Base-by-base conservation (phyloP, 768 basidiomycete species). In the Lanmaoa pseudosensibilis region DNA sequence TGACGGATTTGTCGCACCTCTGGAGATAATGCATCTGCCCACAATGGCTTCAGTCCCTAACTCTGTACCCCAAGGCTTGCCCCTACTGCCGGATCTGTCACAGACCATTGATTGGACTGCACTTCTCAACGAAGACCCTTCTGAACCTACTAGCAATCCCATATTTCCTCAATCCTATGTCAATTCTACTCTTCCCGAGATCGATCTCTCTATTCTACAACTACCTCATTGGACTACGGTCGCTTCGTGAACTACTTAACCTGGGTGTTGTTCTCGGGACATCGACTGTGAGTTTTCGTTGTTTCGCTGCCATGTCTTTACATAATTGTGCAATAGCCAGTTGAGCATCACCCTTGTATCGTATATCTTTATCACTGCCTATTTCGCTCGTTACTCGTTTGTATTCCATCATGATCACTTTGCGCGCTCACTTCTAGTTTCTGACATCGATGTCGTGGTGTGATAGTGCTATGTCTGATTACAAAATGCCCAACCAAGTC, bases 31-130 rank as follows among this genome's bases (percentile, higher is more conserved):
- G 1, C 36, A 45, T 8, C 12, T 16, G 12, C 11, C 39, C 4
- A 13, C 25, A 1, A 18, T 32, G 13, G 2, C 41, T 39, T 23
- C 54, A 5, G 11, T 8, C 23, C 3, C 43, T 15, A 32, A 30
- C 13, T 2, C 25, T 23, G 21, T 27, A 21, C 9, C 38, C 2
- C 23, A 48, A 27, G 41, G 4, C 15, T 18, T 50, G 15, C 37
- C 33, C 11, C 5, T 16, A 39, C 33, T 46, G 4, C 15, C 36
- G 1, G 27, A 46, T 23, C 3, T 36, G 16, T 60, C 58, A 18
- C 37, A 49, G 45, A 1, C 49, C 43, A 52, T 65, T 16, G 57
- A 62, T 23, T 65, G 57, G 64, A 58, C 50, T 3, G 16, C 25
- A 33, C 56, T 64, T 4, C 37, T 65, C 38, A 39, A 50, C 4